Evolutionary conservation across 2,329 filamentous ascomycete species (phyloP).

Genomic region (Seiridium unicorne): DNA sequence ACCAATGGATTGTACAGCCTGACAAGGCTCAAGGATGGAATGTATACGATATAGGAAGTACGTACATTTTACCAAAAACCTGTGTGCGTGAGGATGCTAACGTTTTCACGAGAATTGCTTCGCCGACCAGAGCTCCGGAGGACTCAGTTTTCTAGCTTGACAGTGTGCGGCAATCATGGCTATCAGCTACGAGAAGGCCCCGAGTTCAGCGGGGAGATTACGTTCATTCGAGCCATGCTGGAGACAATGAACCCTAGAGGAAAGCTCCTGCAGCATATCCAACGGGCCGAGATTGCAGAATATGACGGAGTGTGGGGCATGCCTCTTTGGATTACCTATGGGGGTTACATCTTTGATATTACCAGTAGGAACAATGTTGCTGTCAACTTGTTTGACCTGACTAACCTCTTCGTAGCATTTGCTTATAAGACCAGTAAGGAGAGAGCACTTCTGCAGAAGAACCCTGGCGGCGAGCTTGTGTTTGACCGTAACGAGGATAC

Average conservation of each 20-base stretch:
- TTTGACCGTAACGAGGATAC: neutral
- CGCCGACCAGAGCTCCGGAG: no score
- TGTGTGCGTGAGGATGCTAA: no score
- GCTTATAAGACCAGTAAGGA: neutral
- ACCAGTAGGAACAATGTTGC: neutral
- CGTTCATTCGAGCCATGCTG: neutral
- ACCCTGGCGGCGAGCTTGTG: neutral
- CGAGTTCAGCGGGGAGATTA: neutral
- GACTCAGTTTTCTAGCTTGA: neutral
- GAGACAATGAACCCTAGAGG: neutral
- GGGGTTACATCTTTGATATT: neutral
- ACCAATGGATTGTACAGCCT: neutral
- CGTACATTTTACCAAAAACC: neutral
- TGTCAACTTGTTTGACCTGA: neutral
- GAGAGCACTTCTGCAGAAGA: neutral
- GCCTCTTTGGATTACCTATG: neutral
- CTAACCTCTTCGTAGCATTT: neutral
- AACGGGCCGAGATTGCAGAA: neutral
- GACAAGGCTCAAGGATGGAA: neutral
- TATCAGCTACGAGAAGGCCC: neutral
- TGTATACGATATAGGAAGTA: neutral
- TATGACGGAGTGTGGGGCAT: neutral
- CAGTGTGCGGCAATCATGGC: neutral
- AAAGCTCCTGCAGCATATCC: neutral
- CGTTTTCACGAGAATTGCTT: no score